Evolutionary conservation across 208 protist genomes (phyloP), one percentile per base, ranked within the genome.

Genomic region (Chromosphaera perkinsii): DNA sequence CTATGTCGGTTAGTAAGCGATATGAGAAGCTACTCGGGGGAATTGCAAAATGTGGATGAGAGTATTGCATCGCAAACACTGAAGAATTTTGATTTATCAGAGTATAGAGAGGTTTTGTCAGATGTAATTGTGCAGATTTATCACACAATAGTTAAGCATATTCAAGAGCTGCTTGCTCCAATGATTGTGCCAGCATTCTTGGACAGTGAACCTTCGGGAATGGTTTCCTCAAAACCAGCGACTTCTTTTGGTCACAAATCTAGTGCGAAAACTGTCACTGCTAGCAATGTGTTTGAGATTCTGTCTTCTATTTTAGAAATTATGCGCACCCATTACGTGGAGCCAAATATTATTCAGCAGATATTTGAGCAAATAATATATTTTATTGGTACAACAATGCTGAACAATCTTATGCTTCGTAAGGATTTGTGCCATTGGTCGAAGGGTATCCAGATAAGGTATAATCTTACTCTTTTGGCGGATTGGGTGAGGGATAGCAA

Each of bases 71-170:
- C n/a, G n/a, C n/a, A n/a, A n/a, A n/a, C n/a, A n/a, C n/a, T n/a
- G n/a, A n/a, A 71, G 37, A 62, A 47, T 36, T 71, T 71, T 62
- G 66, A 71, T 22, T 1, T 62, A 10, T 7, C 36, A 3, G 66
- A 51, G 29, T 62, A 71, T 12, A 27, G 1, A 9, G 3, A 0
- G 3, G 66, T 71, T 31, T 14, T 71, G 51, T 22, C 31, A 35
- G 66, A 62, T 26, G 5, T 71, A 10, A 36, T 48, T 12, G 22
- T 40, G 32, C 51, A 65, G 32, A 69, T 69, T 22, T 69, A 69
- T 35, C 27, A 45, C n/a, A 31, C 49, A 5, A 24, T 69, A 32
- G 26, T 69, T 36, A 63, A 48, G 37, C 24, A 0, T 26, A 33
- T 59, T 0, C 51, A 69, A 1, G 51, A 60, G 10, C 26, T 20